These are phyloP conservation scores for Solanum bulbocastanum DNA, from an alignment of 257 asterid genomes.

Conservation along the genomic window DNA sequence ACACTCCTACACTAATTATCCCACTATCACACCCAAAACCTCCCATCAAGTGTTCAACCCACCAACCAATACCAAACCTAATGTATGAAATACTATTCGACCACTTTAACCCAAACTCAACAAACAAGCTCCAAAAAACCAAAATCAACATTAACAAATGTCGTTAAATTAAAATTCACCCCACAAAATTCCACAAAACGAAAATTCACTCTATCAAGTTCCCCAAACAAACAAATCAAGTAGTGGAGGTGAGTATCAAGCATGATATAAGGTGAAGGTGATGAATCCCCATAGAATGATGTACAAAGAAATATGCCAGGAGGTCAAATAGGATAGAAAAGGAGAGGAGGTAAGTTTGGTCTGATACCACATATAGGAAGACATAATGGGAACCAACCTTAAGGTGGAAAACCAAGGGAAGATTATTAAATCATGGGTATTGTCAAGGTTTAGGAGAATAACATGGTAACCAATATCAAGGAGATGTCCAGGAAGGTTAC, in stretches of 20 bases:
- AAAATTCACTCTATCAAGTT: background rate
- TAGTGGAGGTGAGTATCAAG: background rate
- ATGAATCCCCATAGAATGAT: background rate
- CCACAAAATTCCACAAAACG: background rate
- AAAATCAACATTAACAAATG: background rate
- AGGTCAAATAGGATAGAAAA: background rate
- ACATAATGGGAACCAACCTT: background rate
- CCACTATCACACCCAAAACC: background rate
- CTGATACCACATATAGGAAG: background rate
- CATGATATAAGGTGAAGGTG: background rate
- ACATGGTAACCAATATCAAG: background rate
- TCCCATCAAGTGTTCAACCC: background rate
- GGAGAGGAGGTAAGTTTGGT: background rate
- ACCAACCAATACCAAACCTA: background rate
- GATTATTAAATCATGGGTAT: too few species aligned
- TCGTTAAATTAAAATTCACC: background rate
- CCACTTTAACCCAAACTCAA: background rate
- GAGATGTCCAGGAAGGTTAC: too few species aligned
- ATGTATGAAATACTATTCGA: background rate
- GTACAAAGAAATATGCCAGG: background rate
- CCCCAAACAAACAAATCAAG: background rate
- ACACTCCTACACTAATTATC: background rate
- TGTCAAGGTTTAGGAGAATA: background rate
- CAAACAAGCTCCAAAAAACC: background rate
- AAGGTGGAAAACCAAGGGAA: background rate